Evolutionary conservation across 2,329 filamentous ascomycete species (phyloP), one percentile per base, ranked within the genome.

Genomic region (Macrophomina pseudophaseolina): DNA sequence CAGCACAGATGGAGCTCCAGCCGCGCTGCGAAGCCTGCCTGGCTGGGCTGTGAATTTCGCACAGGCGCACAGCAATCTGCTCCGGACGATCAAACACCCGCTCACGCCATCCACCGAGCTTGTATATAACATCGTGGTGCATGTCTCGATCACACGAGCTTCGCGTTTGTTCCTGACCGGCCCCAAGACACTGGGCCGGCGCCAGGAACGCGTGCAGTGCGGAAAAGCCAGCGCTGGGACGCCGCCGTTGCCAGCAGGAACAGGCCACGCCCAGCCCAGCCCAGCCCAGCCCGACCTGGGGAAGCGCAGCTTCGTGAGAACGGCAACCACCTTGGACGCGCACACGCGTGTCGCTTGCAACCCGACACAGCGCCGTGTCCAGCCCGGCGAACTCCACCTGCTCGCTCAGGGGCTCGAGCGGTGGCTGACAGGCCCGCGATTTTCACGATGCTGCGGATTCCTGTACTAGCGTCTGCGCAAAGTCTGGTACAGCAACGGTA

Each of bases 41-140:
- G 49, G 48, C 54, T n/a, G 49, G 48, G 48, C 35, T 23, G 33
- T 60, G 56, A 49, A 63, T 63, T 63, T 63, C 59, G 59, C 59
- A 51, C 59, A 63, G 59, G 59, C 59, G 30, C 32, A 32, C 64
- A 58, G 38, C 40, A 48, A 53, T 56, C 51, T 49, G 30, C 40
- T 58, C 64, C 51, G 64, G 64, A 33, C 64, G 53, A 66, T 66
- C 64, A 66, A 66, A 66, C 64, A 60, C 40, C 63, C 42, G 58
- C 58, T 62, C 58, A 62, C 58, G 42, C 58, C 58, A 62, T 62
- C 30, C 38, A 46, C 9, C 42, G 7, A 30, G 44, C 58, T 49
- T 42, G 30, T 62, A 49, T 62, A 62, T 62, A 62, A 38, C 58
- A 62, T 62, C 28, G 58, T 44, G 40, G 40, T 35, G 40, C 56